Base-by-base conservation (phyloP, 306 rosid species). In the Quercus aquifolioides region DNA sequence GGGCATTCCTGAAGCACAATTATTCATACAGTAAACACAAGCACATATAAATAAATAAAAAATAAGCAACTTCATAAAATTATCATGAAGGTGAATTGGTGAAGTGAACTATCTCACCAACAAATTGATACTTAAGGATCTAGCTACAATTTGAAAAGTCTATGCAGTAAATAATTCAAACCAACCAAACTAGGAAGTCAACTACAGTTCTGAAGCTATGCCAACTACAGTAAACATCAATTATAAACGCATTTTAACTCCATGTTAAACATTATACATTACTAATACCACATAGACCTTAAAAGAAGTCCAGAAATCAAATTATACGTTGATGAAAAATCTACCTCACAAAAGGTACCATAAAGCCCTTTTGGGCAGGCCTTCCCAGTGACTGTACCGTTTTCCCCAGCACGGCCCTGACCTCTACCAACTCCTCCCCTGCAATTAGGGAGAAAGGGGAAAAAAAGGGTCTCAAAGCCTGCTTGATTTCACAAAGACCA, bases 361-460 rank as follows among this genome's bases (percentile, higher is more conserved):
- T 86, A 92, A 25, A 94, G 94, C 84, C 98, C 98, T 84, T 78
- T 81, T 21, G 98, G 98, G 74, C 98, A 94, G 75, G 90, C 87
- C 82, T 67, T 83, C 85, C 97, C 98, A 76, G 92, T 91, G 76
- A 91, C 74, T 31, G 97, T 88, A 55, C 98, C 98, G 73, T 92
- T 92, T 81, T 91, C 87, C 46, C 98, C 98, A 60, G 88, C 84
- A 85, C 78, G 89, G 79, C 97, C 98, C 72, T 81, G 91, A 68
- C 92, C 97, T 84, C 92, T 92, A 79, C 98, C 97, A 46, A 78
- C 55, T 74, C 98, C 98, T 80, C 97, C 98, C 83, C 98, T 94
- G 91, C 73, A 69, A 86, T 71, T 67, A 75, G 73, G 72, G 51
- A 33, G 52, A 33, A 33, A 67, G n/a, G 19, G 41, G 65, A 74